Conservation (phyloP, 257 asterid genomes). For the Ophiorrhiza pumila region DNA sequence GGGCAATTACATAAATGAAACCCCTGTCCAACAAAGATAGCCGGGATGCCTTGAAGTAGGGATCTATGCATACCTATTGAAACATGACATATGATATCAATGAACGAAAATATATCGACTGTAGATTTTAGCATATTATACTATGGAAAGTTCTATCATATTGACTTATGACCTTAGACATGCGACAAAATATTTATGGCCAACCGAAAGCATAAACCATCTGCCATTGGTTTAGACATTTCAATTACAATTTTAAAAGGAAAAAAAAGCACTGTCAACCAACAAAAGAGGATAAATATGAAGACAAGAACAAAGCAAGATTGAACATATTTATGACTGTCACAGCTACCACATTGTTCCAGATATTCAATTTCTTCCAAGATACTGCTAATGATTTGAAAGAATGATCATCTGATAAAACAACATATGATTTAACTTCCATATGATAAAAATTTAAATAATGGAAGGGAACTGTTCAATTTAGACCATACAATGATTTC, state of each 20-base stretch:
- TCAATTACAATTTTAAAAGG: not conserved
- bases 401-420: not conserved
- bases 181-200: not conserved
- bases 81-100: slow-evolving; percentile 9
- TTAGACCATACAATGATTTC: not conserved
- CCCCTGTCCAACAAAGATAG: slow-evolving; percentile 90
- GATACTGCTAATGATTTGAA: not conserved
- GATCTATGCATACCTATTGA: slow-evolving; percentile 76
- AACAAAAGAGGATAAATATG: not conserved
- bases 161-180: not conserved
- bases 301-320: not conserved
- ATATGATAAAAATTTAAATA: not conserved
- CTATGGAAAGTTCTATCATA: not conserved
- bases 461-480: not conserved
- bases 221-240: not conserved
- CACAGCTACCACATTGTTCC: not conserved
- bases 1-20: slow-evolving; percentile 70
- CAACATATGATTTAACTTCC: not conserved
- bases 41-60: slow-evolving; percentile 72
- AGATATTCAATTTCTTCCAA: not conserved
- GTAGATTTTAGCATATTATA: not conserved
- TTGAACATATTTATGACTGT: not conserved
- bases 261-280: not conserved
- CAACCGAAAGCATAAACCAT: not conserved
- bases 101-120: not conserved